Conservation (phyloP, 768 basidiomycete species). For the Hygrophoropsis aurantiaca region DNA sequence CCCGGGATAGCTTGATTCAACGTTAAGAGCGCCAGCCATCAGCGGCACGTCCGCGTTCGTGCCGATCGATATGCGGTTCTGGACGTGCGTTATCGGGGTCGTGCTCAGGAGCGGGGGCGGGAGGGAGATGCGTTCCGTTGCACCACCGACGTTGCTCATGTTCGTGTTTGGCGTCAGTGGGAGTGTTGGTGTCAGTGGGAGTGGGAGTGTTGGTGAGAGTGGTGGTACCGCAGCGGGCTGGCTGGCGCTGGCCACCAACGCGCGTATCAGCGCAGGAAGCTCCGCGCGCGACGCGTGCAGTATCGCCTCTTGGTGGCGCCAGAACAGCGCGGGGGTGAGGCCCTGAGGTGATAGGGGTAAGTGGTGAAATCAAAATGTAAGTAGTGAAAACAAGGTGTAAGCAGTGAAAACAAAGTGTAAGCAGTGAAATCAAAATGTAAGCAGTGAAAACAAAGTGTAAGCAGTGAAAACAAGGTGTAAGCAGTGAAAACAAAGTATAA, state of each 20-base stretch:
- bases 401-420: not conserved
- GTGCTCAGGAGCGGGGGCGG: not conserved
- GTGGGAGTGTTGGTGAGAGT: not conserved
- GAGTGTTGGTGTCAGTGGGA: not conserved
- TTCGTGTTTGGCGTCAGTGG: too few species aligned
- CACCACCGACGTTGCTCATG: too few species aligned
- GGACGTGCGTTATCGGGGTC: slow-evolving; percentile 25
- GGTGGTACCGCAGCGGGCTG: not conserved
- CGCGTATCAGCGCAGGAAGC: slow-evolving; percentile 38
- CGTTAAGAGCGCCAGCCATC: slow-evolving; percentile 1
- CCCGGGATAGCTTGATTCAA: too few species aligned
- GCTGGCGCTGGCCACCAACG: slow-evolving; percentile 16
- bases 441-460: too few species aligned
- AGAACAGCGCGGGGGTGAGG: slow-evolving; percentile 72
- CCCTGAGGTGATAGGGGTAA: too few species aligned
- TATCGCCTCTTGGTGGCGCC: slow-evolving; percentile 53
- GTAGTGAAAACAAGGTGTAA: not conserved
- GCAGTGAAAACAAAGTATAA: too few species aligned
- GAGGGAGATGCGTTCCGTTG: not conserved
- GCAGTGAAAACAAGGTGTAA: too few species aligned
- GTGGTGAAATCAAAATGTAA: too few species aligned
- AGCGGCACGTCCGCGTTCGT: slow-evolving; percentile 27
- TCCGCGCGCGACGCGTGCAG: slow-evolving; percentile 46
- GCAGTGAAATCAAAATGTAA: too few species aligned
- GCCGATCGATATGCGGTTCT: slow-evolving; percentile 43